Evolutionary conservation across 805 yeast species (phyloP).

Genomic region (Metschnikowia amazonensis): DNA sequence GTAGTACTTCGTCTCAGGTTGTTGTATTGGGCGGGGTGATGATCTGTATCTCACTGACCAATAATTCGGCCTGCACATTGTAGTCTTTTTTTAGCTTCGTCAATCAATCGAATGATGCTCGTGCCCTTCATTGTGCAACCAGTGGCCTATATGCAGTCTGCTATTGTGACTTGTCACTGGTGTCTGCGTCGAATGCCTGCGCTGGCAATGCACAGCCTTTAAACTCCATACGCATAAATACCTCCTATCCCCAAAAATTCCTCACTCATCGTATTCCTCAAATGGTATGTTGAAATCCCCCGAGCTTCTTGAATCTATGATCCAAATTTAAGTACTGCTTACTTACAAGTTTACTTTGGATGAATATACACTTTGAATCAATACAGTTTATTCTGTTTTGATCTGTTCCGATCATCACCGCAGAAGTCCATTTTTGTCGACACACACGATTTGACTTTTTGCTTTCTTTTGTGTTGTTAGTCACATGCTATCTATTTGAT

Average conservation of each 20-base stretch:
- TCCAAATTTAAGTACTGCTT: not conserved
- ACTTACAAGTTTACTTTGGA: not conserved
- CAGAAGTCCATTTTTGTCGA: no score
- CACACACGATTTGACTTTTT: not conserved
- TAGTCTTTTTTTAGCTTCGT: not conserved
- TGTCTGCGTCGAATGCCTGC: conserved; percentile 1
- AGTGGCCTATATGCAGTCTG: not conserved
- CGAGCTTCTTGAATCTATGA: not conserved
- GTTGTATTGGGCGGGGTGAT: not conserved
- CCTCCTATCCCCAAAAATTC: not conserved
- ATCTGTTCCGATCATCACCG: not conserved
- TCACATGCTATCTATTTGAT: not conserved
- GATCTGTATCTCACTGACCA: not conserved
- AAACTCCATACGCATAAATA: conserved; percentile 3
- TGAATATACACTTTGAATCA: no score
- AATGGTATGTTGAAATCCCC: conserved; percentile 1
- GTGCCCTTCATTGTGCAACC: not conserved
- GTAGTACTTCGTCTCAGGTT: not conserved
- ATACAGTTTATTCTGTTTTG: not conserved
- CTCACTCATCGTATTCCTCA: not conserved
- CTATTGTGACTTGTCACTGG: not conserved
- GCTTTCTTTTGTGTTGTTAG: no score
- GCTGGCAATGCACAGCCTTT: conserved; percentile 3
- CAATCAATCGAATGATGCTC: not conserved
- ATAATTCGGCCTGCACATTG: not conserved